Base-by-base conservation (phyloP, 1,284 basidiomycete species). In the Sutorius eximius region DNA sequence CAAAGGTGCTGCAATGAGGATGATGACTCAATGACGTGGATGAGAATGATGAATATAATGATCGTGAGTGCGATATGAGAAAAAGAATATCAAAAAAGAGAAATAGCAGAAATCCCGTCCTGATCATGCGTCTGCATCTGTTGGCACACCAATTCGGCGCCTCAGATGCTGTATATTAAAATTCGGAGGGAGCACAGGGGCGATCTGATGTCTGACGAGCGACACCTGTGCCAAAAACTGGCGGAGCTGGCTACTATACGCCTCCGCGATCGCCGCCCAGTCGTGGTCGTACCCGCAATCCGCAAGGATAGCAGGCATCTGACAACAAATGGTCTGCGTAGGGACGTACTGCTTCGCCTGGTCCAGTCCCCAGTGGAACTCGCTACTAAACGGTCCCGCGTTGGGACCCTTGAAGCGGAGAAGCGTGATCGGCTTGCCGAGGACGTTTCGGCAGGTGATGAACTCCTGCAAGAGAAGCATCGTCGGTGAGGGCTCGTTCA, bases 381-480 rank as follows among this genome's bases (percentile, higher is more conserved):
- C 70, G 46, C 37, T 68, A 24, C 53, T 56, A 42, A 68, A 72
- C 5, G 58, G 29, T 2, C 27, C 57, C 37, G 70, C 68, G 42
- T 72, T 72, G 11, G 69, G 66, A 0, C 67, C 67, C n/a, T 72
- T 70, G 56, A 69, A 70, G 11, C 57, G 56, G 11, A 72, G 53
- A 6, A 67, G 52, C 18, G 40, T 18, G 43, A 72, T 40, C 18
- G 70, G 56, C n/a, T 45, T 63, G 5, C 57, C 57, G 43, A 69
- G 58, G 18, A 36, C 24, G 44, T 57, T 66, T 10, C 67, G 38
- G 38, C 56, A 57, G 1, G 68, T 45, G 30, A 70, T 44, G 22
- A 69, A 52, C 18, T 71, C 66, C 20, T 71, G 69, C 36, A 72
- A 36, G 37, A 69, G 57, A 32, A 43, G 52, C 69, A 72, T 71